Evolutionary conservation across 2,329 filamentous ascomycete genomes (phyloP).

Genomic region (Colletotrichum sublineola): DNA sequence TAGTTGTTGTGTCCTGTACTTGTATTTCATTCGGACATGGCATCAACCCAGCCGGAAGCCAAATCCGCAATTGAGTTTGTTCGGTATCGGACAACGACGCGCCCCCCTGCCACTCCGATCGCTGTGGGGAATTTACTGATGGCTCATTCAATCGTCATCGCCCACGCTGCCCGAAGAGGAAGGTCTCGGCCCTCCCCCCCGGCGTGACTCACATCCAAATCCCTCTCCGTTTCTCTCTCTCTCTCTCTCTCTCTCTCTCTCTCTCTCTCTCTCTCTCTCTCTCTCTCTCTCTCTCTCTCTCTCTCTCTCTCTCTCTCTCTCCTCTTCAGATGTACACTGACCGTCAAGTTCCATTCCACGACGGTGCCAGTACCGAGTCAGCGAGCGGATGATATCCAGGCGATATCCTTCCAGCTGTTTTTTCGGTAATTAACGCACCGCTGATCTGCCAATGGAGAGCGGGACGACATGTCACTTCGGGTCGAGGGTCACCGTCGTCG

Average conservation of each 20-base stretch:
- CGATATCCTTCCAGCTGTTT: background rate
- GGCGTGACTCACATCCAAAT: constrained; percentile 32
- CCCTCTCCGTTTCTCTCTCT: background rate
- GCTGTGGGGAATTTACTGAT: constrained; percentile 15
- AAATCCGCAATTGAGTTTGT: constrained; percentile 18
- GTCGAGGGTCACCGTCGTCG: background rate
- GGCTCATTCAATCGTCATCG: constrained; percentile 34
- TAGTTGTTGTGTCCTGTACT: background rate
- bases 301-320: no score
- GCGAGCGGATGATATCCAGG: background rate
- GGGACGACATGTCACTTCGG: background rate
- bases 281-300: no score
- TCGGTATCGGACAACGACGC: background rate
- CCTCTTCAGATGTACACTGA: no score
- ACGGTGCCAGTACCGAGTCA: background rate
- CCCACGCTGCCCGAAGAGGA: constrained; percentile 27
- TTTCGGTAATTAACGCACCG: background rate
- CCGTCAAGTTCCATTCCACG: background rate
- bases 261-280: no score
- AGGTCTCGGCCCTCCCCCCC: constrained; percentile 15
- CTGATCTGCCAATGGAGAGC: constrained; percentile 19
- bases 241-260: no score
- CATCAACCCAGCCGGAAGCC: background rate
- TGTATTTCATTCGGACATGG: background rate
- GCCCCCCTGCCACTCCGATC: constrained; percentile 24